Evolutionary conservation across 352 stramenopile species (phyloP).

Genomic region (Globisporangium okanoganense): DNA sequence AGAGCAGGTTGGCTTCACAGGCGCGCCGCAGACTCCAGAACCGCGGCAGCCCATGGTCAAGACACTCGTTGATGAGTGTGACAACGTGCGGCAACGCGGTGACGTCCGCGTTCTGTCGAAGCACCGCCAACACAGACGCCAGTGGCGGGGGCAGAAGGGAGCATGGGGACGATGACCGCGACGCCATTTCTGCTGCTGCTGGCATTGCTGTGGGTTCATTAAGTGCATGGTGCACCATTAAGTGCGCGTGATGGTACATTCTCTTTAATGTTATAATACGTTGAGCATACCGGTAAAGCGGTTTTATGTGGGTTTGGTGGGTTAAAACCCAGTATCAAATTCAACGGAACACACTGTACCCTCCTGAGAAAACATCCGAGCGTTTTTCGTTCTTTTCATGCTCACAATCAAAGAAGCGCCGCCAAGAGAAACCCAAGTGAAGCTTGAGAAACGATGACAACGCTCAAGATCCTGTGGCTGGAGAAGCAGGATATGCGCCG

Average conservation of each 20-base stretch:
- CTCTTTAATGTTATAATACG: too few relatives aligned
- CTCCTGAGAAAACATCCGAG: background rate
- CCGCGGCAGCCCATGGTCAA: background rate
- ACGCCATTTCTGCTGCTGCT: background rate
- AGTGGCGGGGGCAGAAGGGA: too few relatives aligned
- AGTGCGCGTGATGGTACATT: too few relatives aligned
- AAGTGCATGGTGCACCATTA: too few relatives aligned
- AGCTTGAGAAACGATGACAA: conserved; percentile 42
- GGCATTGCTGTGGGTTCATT: background rate
- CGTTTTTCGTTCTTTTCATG: background rate
- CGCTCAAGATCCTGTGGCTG: conserved; percentile 82
- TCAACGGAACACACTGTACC: background rate
- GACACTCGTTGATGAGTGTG: background rate
- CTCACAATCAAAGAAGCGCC: background rate
- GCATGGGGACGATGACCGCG: background rate
- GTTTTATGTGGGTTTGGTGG: too few relatives aligned
- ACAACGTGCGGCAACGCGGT: background rate
- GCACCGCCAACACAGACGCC: background rate
- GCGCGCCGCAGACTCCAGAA: background rate
- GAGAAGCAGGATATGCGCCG: conserved; percentile 84
- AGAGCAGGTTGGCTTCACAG: background rate
- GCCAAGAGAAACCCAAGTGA: background rate
- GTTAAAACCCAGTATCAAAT: background rate
- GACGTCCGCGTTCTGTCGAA: background rate
- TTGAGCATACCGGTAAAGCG: too few relatives aligned